Evolutionary conservation across 192 early-diverging fungal species (phyloP).

Genomic region (Fimicolochytrium jonesii): DNA sequence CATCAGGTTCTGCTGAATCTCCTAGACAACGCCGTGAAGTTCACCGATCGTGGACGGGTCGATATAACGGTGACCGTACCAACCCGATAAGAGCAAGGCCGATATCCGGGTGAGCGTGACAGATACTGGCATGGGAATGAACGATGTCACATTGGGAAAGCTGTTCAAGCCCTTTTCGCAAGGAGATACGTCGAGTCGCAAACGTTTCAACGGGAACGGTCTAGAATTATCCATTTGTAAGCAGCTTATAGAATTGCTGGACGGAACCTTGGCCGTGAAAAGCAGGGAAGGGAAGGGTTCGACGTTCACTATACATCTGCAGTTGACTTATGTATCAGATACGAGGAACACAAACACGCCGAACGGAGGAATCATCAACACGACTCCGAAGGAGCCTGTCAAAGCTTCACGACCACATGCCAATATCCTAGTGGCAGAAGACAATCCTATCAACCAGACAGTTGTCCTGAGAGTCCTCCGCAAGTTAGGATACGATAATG

Average conservation of each 20-base stretch:
- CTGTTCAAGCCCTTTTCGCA: slow-evolving; percentile 28
- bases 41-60: slow-evolving; percentile 59
- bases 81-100: too few species aligned
- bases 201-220: slow-evolving; percentile 25
- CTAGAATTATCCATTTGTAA: slow-evolving; percentile 25
- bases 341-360: background rate
- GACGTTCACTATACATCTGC: slow-evolving; percentile 7
- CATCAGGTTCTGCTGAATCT: slow-evolving; percentile 24
- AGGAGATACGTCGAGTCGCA: slow-evolving; percentile 24
- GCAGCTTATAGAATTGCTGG: slow-evolving; percentile 7
- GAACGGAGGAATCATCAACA: too few species aligned
- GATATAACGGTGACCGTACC: slow-evolving; percentile 30
- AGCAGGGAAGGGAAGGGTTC: slow-evolving; percentile 10
- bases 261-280: slow-evolving; percentile 7
- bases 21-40: slow-evolving; percentile 21
- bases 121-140: slow-evolving; percentile 27
- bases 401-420: background rate
- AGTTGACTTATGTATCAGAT: background rate
- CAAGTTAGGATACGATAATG: too few species aligned
- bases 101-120: background rate
- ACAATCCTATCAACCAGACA: slow-evolving; percentile 19
- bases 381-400: too few species aligned
- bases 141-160: background rate
- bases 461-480: background rate
- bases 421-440: slow-evolving; percentile 15